A percentile compares a stretch with the other conserved stretches of the same genome.
Conservation (phyloP, 805 yeast species). For the Tetrapisispora taiwanensis region DNA sequence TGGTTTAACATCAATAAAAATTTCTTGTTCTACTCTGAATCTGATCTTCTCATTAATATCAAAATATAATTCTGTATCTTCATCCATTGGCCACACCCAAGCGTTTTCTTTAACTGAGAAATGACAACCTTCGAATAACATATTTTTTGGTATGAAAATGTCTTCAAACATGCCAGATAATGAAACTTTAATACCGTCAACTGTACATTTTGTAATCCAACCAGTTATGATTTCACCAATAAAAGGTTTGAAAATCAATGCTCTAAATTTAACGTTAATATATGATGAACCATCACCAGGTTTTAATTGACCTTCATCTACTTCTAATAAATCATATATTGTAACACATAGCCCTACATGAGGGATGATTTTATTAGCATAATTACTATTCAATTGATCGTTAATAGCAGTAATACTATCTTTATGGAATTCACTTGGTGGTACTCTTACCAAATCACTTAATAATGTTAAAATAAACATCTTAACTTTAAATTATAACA, state of each 20-base stretch:
- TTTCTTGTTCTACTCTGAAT: slow-evolving; percentile 83
- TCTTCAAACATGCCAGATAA: slow-evolving; percentile 81
- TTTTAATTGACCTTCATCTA: slow-evolving; percentile 78
- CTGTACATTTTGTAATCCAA: slow-evolving; percentile 81
- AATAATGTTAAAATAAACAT: slow-evolving; percentile 83
- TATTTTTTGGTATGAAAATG: slow-evolving; percentile 73
- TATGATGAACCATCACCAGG: slow-evolving; percentile 93
- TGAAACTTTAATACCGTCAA: slow-evolving; percentile 68
- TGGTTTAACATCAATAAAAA: slow-evolving; percentile 77
- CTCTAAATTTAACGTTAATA: slow-evolving; percentile 62
- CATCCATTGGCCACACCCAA: slow-evolving; percentile 83
- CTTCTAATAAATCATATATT: slow-evolving; percentile 71
- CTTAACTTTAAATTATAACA: too few relatives aligned
- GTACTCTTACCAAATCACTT: slow-evolving; percentile 76
- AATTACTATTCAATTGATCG: slow-evolving; percentile 75
- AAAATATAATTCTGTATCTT: slow-evolving; percentile 65
- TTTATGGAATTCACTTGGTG: slow-evolving; percentile 72
- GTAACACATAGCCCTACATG: slow-evolving; percentile 78
- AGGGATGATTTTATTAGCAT: slow-evolving; percentile 74
- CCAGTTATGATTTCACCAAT: slow-evolving; percentile 89
- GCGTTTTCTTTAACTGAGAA: slow-evolving; percentile 72
- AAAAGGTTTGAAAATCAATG: slow-evolving; percentile 84
- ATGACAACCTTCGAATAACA: slow-evolving; percentile 68
- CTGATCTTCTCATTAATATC: slow-evolving; percentile 88
- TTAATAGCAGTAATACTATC: slow-evolving; percentile 64